A percentile compares a stretch with the other conserved stretches of the same genome.
phyloP scores from a whole-genome alignment of 106 monocot genomes.

The Apostasia shenzhenica region DNA sequence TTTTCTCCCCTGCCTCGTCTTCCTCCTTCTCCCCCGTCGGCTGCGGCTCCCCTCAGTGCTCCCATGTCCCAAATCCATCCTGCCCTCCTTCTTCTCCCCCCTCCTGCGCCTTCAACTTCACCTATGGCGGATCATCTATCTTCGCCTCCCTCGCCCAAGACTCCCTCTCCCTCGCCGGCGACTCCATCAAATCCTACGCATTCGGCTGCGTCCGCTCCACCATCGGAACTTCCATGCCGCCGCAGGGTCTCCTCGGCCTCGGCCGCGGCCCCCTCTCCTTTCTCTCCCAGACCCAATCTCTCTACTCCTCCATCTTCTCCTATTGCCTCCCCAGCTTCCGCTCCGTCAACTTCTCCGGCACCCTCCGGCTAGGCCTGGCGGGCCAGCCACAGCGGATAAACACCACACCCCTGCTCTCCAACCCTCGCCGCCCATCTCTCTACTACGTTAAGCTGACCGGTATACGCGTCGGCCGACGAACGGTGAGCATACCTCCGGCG shows the following conservation, averaged over 20 bases:
- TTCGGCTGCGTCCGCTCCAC: slow-evolving; percentile 46
- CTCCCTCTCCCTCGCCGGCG: slow-evolving; percentile 47
- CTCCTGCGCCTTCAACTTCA: slow-evolving; percentile 60
- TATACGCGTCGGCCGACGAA: slow-evolving; percentile 19
- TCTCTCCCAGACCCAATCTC: slow-evolving; percentile 40
- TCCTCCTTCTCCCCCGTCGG: slow-evolving; percentile 35
- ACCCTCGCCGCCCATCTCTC: slow-evolving; percentile 41
- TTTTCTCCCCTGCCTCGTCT: slow-evolving; percentile 13
- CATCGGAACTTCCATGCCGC: slow-evolving; percentile 42
- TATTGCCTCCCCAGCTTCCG: slow-evolving; percentile 78
- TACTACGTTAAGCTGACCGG: slow-evolving; percentile 41
- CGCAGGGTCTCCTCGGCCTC: slow-evolving; percentile 74
- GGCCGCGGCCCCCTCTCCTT: slow-evolving; percentile 59
- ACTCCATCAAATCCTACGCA: slow-evolving; percentile 31
- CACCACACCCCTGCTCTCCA: slow-evolving; percentile 51
- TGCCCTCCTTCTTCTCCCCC: slow-evolving; percentile 9
- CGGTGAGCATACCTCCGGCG: slow-evolving; percentile 9
- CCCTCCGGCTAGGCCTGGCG: slow-evolving; percentile 56
- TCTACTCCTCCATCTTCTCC: slow-evolving; percentile 62
- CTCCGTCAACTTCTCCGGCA: slow-evolving; percentile 75
- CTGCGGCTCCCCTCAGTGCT: slow-evolving; percentile 40
- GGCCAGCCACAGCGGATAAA: slow-evolving; percentile 58
- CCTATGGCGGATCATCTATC: slow-evolving; percentile 55
- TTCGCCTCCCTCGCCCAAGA: slow-evolving; percentile 44
- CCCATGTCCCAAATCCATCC: slow-evolving; percentile 27